A percentile compares a stretch with the other conserved stretches of the same genome.
These are phyloP conservation scores for Panicum hallii DNA, from an alignment of 202 grass and related monocot genomes.

Conservation along the genomic window DNA sequence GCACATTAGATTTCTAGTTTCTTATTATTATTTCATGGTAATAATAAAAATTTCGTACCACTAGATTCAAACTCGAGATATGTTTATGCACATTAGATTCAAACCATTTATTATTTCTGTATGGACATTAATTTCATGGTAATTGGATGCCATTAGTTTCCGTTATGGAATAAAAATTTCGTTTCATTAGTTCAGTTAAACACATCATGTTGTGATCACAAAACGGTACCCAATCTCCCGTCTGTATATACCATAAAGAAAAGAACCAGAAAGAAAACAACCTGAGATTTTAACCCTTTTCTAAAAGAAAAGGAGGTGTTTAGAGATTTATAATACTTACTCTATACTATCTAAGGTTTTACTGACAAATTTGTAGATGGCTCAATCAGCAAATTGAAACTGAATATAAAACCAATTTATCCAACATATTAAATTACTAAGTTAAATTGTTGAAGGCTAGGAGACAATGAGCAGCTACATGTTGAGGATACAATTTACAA, in stretches of 20 bases:
- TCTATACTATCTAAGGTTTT: neutral
- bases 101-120: neutral
- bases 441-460: neutral
- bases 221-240: no score
- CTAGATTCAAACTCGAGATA: no score
- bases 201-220: neutral
- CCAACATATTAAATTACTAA: neutral
- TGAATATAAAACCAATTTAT: neutral
- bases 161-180: neutral
- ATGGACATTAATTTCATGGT: neutral
- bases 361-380: neutral
- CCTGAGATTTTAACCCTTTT: no score
- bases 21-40: no score
- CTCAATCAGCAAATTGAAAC: neutral
- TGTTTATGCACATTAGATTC: neutral
- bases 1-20: neutral
- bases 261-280: no score
- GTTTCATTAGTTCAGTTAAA: conserved; percentile 7
- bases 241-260: no score
- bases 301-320: no score
- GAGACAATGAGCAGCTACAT: neutral
- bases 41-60: no score
- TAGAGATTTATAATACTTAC: no score
- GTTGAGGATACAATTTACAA: neutral
- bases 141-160: neutral